phyloP scores from a whole-genome alignment of 768 basidiomycete genomes.

The Roridomyces roridus region DNA sequence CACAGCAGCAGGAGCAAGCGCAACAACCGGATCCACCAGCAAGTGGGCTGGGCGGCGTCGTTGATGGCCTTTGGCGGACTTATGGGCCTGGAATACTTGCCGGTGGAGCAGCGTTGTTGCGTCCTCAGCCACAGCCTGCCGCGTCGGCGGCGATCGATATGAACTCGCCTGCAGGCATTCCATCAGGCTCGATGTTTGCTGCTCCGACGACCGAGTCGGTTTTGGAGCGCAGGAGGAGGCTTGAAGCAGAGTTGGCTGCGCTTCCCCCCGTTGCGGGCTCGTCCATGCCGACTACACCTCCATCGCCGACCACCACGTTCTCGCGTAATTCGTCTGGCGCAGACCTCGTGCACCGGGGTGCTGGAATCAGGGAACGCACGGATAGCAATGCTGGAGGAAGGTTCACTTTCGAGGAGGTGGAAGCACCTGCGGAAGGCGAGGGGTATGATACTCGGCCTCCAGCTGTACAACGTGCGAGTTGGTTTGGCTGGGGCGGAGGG shows the following conservation, averaged over 20 bases:
- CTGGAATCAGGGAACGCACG: slow-evolving; percentile 49
- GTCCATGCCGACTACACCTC: slow-evolving; percentile 35
- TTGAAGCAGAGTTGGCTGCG: slow-evolving; percentile 66
- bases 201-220: slow-evolving; percentile 37
- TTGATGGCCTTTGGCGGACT: slow-evolving; percentile 68
- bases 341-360: slow-evolving; percentile 11
- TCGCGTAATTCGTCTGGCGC: slow-evolving; percentile 44
- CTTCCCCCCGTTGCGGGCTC: slow-evolving; percentile 30
- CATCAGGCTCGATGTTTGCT: slow-evolving; percentile 30
- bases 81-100: slow-evolving; percentile 80
- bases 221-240: slow-evolving; percentile 53
- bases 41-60: slow-evolving; percentile 38
- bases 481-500: slow-evolving; percentile 43
- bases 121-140: slow-evolving; percentile 53
- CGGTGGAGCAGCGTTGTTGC: slow-evolving; percentile 66
- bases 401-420: slow-evolving; percentile 68
- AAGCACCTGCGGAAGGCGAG: slow-evolving; percentile 74
- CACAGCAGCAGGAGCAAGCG: neutral
- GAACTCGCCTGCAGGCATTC: slow-evolving; percentile 33
- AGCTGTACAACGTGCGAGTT: slow-evolving; percentile 22
- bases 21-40: neutral
- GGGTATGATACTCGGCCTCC: slow-evolving; percentile 54
- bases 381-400: slow-evolving; percentile 31
- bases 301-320: slow-evolving; percentile 37
- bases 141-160: slow-evolving; percentile 36